Evolutionary conservation across 768 basidiomycete genomes (phyloP).

Genomic region (Pleurotus ostreatus): DNA sequence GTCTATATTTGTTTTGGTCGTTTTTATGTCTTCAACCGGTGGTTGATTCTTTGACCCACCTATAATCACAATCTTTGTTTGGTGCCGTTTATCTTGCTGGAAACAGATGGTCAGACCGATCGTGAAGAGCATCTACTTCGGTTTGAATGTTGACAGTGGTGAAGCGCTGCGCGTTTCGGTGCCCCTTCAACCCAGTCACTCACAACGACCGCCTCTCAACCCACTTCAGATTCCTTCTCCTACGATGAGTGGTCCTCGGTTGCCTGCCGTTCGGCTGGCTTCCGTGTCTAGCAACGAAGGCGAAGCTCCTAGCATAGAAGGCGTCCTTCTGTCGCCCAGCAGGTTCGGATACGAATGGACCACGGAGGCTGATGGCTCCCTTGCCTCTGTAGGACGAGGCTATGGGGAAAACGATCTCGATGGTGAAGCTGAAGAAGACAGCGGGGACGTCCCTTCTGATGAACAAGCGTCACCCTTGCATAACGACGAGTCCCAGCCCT

Average conservation of each 20-base stretch:
- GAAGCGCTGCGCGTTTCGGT: background rate
- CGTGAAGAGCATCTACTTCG: too few relatives aligned
- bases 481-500: background rate
- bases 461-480: background rate
- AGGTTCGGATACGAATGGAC: constrained; percentile 63
- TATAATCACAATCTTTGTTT: background rate
- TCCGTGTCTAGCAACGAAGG: constrained; percentile 32
- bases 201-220: background rate
- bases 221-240: background rate
- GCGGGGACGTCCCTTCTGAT: background rate
- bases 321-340: constrained; percentile 40
- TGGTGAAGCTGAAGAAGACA: background rate
- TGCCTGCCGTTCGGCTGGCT: constrained; percentile 52
- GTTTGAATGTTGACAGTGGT: background rate
- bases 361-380: constrained; percentile 36
- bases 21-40: too few relatives aligned
- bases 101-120: too few relatives aligned
- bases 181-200: background rate
- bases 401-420: background rate
- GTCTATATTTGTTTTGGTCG: too few relatives aligned
- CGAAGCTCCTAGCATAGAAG: constrained; percentile 26
- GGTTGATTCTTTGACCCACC: too few relatives aligned
- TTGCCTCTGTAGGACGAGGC: constrained; percentile 25
- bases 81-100: background rate
- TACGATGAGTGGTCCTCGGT: constrained; percentile 31